A percentile compares a stretch with the other conserved stretches of the same genome.
phyloP scores from a whole-genome alignment of 2,329 filamentous ascomycete genomes.

The Plenodomus biglobosus region DNA sequence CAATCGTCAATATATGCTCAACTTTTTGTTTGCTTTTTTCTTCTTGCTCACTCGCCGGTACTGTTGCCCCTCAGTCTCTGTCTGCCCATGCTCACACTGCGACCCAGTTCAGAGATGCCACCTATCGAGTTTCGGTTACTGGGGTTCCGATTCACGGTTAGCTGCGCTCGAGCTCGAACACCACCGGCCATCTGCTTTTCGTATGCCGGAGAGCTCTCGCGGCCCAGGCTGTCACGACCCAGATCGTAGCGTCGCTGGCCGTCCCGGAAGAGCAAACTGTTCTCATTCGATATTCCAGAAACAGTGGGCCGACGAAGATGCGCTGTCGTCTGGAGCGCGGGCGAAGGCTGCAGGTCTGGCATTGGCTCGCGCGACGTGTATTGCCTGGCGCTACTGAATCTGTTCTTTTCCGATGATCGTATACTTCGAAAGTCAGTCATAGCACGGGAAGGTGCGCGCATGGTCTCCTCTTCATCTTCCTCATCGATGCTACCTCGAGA shows the following conservation, averaged over 20 bases:
- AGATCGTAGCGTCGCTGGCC: slow-evolving; percentile 28
- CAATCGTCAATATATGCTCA: slow-evolving; percentile 25
- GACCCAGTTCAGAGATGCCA: slow-evolving; percentile 27
- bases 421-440: slow-evolving; percentile 49
- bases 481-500: slow-evolving; percentile 39
- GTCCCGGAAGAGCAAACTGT: slow-evolving; percentile 32
- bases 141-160: slow-evolving; percentile 26
- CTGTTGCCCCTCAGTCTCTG: slow-evolving; percentile 33
- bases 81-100: slow-evolving; percentile 33
- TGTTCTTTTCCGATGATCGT: slow-evolving; percentile 30
- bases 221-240: slow-evolving; percentile 15
- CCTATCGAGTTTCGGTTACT: slow-evolving; percentile 36
- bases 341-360: slow-evolving; percentile 39
- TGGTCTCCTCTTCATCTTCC: slow-evolving; percentile 42
- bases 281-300: slow-evolving; percentile 26
- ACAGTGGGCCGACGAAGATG: slow-evolving; percentile 37
- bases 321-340: slow-evolving; percentile 29
- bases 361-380: slow-evolving; percentile 44
- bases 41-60: slow-evolving; percentile 37
- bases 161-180: slow-evolving; percentile 28
- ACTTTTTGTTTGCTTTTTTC: slow-evolving; percentile 4
- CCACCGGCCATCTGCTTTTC: slow-evolving; percentile 33
- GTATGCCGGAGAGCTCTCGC: slow-evolving; percentile 35
- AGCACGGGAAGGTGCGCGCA: slow-evolving; percentile 52
- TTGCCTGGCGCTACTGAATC: slow-evolving; percentile 31